Evolutionary conservation across 2,329 filamentous ascomycete genomes (phyloP), one percentile per base, ranked within the genome.

Genomic region (Grosmannia clavigera): DNA sequence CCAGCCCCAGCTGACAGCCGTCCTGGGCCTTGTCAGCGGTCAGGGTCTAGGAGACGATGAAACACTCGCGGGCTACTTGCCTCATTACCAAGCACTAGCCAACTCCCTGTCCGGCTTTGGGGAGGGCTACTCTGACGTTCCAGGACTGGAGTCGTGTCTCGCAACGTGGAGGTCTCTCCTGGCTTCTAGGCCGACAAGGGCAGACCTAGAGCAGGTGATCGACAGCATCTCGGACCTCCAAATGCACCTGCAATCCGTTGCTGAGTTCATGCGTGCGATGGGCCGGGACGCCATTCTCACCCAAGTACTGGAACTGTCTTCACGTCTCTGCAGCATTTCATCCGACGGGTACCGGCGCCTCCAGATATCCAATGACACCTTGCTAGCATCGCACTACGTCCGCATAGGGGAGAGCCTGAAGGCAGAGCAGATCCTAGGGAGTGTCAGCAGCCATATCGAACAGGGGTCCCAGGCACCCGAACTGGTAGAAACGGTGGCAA

Each of bases 351-450:
- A n/a, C 16, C 16, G 11, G 3, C 51, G 51, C 5, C 51, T 51
- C 11, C 66, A 77, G n/a, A 67, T 82, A 40, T 68, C 73, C 16
- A 74, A 77, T 62, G 74, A 77, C 48, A 76, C 76, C 25, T 70
- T 74, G 6, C 72, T 84, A 3, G 80, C 78, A 4, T 70, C 78
- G 3, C 80, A 82, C 53, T 79, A 82, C 63, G 72, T 81, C 22
- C 76, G 71, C 35, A 73, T 81, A n/a, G 81, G 81, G 5, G 76
- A 76, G 55, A 78, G 76, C 53, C 64, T 70, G 0, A 78, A 78
- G 64, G 81, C 81, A 0, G 76, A 76, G 48, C 70, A 74, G 61
- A 68, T 75, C 0, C 76, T 96, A 19, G 76, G 79, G 1, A 78
- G 80, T 59, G 83, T 84, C 3, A 79, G 84, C 63, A 71, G 74